These are phyloP conservation scores for Populus davidiana DNA, from an alignment of 345 rosid species.

Conservation along the genomic window DNA sequence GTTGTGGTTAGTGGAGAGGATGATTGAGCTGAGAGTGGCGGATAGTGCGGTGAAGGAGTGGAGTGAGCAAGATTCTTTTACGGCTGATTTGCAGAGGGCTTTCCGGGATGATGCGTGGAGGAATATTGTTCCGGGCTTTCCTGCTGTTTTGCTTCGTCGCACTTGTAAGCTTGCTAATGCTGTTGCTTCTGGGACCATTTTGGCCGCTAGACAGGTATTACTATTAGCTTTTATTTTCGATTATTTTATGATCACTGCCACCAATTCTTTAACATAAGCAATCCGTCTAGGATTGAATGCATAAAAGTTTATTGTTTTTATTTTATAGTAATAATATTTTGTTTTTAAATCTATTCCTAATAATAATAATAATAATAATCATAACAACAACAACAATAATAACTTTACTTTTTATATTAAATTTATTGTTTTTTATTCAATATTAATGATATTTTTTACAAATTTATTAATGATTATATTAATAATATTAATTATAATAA, in stretches of 20 bases:
- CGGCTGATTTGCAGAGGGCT: slow-evolving; percentile 59
- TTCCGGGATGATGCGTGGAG: slow-evolving; percentile 64
- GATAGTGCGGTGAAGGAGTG: slow-evolving; percentile 60
- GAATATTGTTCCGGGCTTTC: slow-evolving; percentile 62
- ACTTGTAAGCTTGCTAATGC: slow-evolving; percentile 61
- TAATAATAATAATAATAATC: too few species aligned
- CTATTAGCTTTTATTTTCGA: background rate
- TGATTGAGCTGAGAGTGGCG: slow-evolving; percentile 68
- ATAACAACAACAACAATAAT: too few species aligned
- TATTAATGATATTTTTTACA: too few species aligned
- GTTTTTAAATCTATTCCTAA: too few species aligned
- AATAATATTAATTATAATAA: too few species aligned
- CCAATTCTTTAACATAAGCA: too few species aligned
- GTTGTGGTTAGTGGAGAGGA: slow-evolving; percentile 70
- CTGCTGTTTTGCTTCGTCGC: slow-evolving; percentile 43
- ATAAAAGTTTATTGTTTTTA: too few species aligned
- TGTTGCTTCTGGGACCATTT: slow-evolving; percentile 49
- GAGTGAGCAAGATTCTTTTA: slow-evolving; percentile 61
- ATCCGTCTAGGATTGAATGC: too few species aligned
- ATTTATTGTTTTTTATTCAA: too few species aligned
- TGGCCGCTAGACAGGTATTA: slow-evolving; percentile 61
- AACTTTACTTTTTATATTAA: too few species aligned
- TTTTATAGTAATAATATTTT: too few species aligned
- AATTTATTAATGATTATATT: too few species aligned
- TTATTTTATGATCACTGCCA: background rate